These are phyloP conservation scores for California macrophylla DNA, from an alignment of 441 rosid genomes.

Conservation along the genomic window DNA sequence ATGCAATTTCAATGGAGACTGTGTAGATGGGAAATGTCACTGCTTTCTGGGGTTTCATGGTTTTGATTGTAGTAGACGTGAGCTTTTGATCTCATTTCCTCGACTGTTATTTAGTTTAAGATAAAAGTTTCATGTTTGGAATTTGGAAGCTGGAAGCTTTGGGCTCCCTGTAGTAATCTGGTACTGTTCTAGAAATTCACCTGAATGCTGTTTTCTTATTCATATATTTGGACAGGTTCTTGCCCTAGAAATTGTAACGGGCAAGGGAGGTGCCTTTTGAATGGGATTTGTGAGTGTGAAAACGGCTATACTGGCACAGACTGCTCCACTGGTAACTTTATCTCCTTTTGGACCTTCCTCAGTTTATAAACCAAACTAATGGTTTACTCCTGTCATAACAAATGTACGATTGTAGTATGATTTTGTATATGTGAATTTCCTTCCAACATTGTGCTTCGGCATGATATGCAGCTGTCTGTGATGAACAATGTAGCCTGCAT, in stretches of 20 bases:
- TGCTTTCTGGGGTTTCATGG: slow-evolving; percentile 92
- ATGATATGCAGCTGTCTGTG: slow-evolving; percentile 66
- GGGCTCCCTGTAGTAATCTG: background rate
- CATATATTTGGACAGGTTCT: slow-evolving; percentile 34
- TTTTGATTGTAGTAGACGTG: slow-evolving; percentile 75
- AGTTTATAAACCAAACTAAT: background rate
- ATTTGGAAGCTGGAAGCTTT: background rate
- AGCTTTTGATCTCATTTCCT: slow-evolving; percentile 24
- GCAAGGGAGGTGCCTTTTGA: slow-evolving; percentile 63
- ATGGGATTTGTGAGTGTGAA: slow-evolving; percentile 65
- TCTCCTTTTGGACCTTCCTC: background rate
- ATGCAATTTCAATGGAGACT: slow-evolving; percentile 83
- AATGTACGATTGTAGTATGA: background rate
- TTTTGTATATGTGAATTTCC: background rate
- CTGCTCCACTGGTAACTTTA: background rate
- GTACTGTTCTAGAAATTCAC: background rate
- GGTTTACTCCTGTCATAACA: background rate
- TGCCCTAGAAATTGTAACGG: slow-evolving; percentile 79
- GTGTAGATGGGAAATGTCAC: slow-evolving; percentile 68
- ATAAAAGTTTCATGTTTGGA: background rate
- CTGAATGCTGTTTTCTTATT: background rate
- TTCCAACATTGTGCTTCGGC: slow-evolving; percentile 13
- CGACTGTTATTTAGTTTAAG: background rate
- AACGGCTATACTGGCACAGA: slow-evolving; percentile 20
- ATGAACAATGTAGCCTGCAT: slow-evolving; percentile 96